phyloP scores from a whole-genome alignment of 352 stramenopile genomes.

The Phytophthora cajani region DNA sequence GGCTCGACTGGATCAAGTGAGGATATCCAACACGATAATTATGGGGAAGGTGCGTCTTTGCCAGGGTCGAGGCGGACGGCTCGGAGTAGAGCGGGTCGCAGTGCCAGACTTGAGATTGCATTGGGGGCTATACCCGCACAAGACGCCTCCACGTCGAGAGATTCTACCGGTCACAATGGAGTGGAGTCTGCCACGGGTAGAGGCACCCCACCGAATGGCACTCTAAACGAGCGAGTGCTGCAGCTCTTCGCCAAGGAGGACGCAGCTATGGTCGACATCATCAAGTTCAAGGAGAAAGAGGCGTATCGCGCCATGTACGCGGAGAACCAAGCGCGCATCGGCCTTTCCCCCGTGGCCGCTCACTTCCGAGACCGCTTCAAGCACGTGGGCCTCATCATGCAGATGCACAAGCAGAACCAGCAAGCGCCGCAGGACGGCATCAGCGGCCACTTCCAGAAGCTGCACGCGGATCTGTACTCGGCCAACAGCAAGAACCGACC shows the following conservation, averaged over 20 bases:
- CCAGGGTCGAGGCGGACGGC: conserved; percentile 14
- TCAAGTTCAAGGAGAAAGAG: conserved; percentile 73
- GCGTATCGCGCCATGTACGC: conserved; percentile 36
- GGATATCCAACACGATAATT: neutral
- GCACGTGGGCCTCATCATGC: conserved; percentile 54
- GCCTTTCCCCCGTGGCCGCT: conserved; percentile 53
- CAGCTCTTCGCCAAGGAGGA: conserved; percentile 67
- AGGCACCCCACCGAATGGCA: neutral
- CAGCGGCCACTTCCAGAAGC: conserved; percentile 66
- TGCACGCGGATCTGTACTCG: conserved; percentile 55
- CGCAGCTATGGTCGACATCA: conserved; percentile 58
- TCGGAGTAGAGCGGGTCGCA: conserved; percentile 19
- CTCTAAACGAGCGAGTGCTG: conserved; percentile 40
- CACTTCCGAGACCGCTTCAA: conserved; percentile 78
- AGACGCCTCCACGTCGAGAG: neutral
- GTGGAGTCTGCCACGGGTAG: conserved; percentile 11
- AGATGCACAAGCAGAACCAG: conserved; percentile 44
- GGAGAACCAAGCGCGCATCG: conserved; percentile 47
- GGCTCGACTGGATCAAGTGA: neutral
- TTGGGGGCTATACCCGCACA: neutral
- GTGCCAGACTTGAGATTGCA: conserved; percentile 8
- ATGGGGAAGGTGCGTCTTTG: neutral
- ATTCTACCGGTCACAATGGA: conserved; percentile 13
- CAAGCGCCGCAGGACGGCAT: conserved; percentile 56
- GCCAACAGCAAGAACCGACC: conserved; percentile 4